Evolutionary conservation across 2,329 filamentous ascomycete species (phyloP), one percentile per base, ranked within the genome.

Genomic region (Metarhizium guizhouense): DNA sequence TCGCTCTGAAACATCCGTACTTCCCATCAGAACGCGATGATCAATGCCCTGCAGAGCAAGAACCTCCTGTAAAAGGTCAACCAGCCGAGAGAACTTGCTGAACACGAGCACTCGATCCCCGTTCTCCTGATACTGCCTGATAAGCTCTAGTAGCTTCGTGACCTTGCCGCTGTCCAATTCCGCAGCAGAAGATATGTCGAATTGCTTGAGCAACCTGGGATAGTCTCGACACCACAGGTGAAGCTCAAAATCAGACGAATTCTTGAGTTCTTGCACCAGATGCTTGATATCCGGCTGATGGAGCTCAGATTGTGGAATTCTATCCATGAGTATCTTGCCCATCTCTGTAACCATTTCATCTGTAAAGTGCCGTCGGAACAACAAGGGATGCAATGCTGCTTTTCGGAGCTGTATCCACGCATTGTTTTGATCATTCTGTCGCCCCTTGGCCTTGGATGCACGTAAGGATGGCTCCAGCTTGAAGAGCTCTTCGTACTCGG

Each of bases 21-120:
- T 82, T 51, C 94, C 94, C 65, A 95, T 91, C 14, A 99, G 79
- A n/a, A 92, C 85, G 61, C 90, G 88, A 69, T 91, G 95, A 7
- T 81, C 77, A 58, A 97, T 86, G 32, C 79, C 77, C 16, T 88
- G 77, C 0, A 83, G 83, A 51, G 87, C 82, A 10, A 99, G 78
- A 0, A 95, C 90, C 63, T 89, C 84, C 60, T 91, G 86, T 0
- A 99, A 78, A 55, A 99, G 91, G 69, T 96, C 88, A 71, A 97
- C 87, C 54, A 96, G 86, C 61, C 90, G 86, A 6, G 90, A 90
- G 70, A 97, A 99, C 64, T 96, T 91, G 49, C 88, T 95, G 73
- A 99, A 99, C 29, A 99, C 84, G 2, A 99, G 79, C 1, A 89
- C 86, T 4, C 93, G 86, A 68, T 96, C 92, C 3, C 92, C 93